phyloP scores from a whole-genome alignment of 1,139 yeast species.

The Pneumocystis carinii region DNA sequence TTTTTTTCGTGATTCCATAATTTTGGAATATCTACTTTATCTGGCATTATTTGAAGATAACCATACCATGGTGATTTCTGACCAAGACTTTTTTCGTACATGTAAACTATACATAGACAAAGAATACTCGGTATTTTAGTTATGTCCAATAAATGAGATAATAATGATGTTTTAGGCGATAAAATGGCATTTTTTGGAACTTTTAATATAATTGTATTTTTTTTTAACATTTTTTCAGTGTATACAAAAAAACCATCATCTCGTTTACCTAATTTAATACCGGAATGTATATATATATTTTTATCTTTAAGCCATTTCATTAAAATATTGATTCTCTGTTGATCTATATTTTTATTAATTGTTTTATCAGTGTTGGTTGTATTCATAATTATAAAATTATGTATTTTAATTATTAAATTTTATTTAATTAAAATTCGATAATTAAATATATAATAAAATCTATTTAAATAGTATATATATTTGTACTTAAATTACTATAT shows the following conservation, averaged over 20 bases:
- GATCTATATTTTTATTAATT: neutral
- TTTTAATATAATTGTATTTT: slow-evolving; percentile 4
- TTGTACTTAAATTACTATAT: too few relatives aligned
- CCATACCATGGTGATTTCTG: slow-evolving; percentile 59
- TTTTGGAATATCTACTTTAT: slow-evolving; percentile 37
- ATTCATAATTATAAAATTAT: neutral
- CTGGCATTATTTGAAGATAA: slow-evolving; percentile 44
- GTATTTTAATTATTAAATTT: too few relatives aligned
- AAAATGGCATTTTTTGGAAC: slow-evolving; percentile 15
- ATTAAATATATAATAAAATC: too few relatives aligned
- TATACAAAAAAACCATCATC: neutral
- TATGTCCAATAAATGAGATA: slow-evolving; percentile 48
- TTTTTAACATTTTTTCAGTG: neutral
- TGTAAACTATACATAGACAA: slow-evolving; percentile 50
- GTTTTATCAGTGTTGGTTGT: neutral
- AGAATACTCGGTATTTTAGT: slow-evolving; percentile 42
- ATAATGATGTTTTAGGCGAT: slow-evolving; percentile 30
- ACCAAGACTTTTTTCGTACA: slow-evolving; percentile 49
- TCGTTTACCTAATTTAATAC: neutral
- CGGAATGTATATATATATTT: neutral
- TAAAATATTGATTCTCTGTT: neutral
- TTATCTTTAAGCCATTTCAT: neutral
- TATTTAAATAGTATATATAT: too few relatives aligned
- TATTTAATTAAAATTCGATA: too few relatives aligned
- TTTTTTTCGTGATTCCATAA: slow-evolving; percentile 47